Conservation (phyloP, 768 basidiomycete genomes). For the Suillus subaureus region DNA sequence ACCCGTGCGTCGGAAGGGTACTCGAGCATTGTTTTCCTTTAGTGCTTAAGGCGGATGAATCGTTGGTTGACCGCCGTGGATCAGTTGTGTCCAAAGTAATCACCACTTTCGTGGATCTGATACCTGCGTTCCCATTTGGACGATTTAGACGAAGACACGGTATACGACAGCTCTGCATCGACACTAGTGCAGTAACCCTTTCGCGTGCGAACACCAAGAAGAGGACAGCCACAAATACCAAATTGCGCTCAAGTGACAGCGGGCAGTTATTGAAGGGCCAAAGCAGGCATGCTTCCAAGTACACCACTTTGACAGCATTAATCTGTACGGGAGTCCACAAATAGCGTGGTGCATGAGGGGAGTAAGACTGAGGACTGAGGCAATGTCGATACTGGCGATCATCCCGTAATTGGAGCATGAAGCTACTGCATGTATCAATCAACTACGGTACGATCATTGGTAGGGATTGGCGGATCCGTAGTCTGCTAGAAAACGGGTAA, state of each 20-base stretch:
- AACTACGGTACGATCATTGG: background rate
- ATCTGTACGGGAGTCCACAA: constrained; percentile 76
- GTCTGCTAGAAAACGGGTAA: constrained; percentile 9
- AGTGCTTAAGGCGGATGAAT: background rate
- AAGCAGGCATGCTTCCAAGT: constrained; percentile 48
- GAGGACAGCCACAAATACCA: constrained; percentile 24
- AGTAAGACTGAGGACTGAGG: constrained; percentile 21
- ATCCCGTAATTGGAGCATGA: constrained; percentile 63
- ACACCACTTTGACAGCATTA: constrained; percentile 62
- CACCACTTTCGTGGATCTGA: background rate
- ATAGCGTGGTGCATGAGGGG: constrained; percentile 55
- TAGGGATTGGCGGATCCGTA: constrained; percentile 18
- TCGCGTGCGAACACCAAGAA: constrained; percentile 46
- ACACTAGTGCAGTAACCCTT: constrained; percentile 32
- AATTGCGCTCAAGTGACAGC: constrained; percentile 50
- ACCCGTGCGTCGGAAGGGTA: background rate
- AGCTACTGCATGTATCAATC: constrained; percentile 21
- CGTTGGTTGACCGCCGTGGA: background rate
- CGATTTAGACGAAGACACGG: constrained; percentile 34
- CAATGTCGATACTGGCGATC: constrained; percentile 55
- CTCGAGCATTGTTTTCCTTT: background rate
- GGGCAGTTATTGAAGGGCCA: constrained; percentile 41
- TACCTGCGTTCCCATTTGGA: constrained; percentile 66
- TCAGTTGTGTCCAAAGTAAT: background rate
- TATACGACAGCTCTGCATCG: constrained; percentile 34